Conservation (phyloP, 345 rosid species). For the Camelina neglecta region DNA sequence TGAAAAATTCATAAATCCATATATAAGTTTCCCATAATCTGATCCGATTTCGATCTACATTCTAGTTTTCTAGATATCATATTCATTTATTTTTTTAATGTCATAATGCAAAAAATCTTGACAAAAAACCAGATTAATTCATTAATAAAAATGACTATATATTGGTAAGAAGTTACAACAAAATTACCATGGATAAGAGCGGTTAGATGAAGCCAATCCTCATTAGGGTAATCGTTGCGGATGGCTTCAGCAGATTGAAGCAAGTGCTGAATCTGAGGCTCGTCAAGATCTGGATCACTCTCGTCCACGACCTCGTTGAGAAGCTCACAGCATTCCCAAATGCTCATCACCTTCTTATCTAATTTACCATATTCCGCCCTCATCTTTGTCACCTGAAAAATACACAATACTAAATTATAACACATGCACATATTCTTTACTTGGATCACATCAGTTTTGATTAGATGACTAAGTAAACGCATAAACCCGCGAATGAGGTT, state of each 20-base stretch:
- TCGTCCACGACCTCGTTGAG: constrained; percentile 63
- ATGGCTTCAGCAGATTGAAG: constrained; percentile 69
- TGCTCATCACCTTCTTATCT: constrained; percentile 56
- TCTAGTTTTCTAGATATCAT: not conserved
- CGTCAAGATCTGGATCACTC: constrained; percentile 70
- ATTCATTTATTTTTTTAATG: not conserved
- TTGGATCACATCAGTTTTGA: not conserved
- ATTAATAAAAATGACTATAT: not conserved
- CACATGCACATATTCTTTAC: not conserved
- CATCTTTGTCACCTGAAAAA: constrained; percentile 53
- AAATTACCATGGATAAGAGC: constrained; percentile 50
- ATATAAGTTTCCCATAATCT: not conserved
- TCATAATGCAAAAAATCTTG: not conserved
- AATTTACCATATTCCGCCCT: constrained; percentile 54
- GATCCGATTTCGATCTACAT: not conserved
- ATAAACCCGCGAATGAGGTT: not conserved
- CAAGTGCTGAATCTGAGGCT: constrained; percentile 60
- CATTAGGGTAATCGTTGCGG: constrained; percentile 58
- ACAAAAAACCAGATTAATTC: not conserved
- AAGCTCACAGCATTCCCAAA: constrained; percentile 72
- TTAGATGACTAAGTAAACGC: not conserved
- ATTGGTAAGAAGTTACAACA: not conserved
- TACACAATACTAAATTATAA: not conserved
- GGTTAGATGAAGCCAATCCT: constrained; percentile 44
- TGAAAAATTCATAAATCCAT: constrained; percentile 26